Evolutionary conservation across 225 moss, liverwort and hornwort species (phyloP).

Genomic region (Thuidium tamariscinum): DNA sequence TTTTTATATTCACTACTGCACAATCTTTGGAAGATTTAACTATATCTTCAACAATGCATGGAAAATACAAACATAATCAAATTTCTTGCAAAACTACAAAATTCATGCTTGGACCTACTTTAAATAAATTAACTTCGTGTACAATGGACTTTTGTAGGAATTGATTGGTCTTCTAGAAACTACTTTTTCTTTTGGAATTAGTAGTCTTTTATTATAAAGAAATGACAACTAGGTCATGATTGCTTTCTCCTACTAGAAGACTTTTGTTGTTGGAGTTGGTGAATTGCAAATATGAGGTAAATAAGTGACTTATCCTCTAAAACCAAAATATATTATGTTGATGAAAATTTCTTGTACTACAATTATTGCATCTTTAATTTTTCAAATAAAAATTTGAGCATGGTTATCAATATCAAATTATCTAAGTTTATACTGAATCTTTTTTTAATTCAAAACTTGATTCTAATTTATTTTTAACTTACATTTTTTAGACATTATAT

Average conservation of each 20-base stretch:
- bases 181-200: neutral
- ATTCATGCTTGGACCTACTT: neutral
- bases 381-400: neutral
- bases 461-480: neutral
- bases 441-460: accelerated
- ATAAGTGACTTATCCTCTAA: neutral
- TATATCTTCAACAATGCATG: neutral
- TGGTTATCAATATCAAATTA: neutral
- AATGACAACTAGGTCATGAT: accelerated
- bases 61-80: neutral
- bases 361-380: neutral
- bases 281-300: neutral
- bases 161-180: neutral
- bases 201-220: neutral
- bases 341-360: neutral
- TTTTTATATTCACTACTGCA: neutral
- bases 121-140: neutral
- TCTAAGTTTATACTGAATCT: neutral
- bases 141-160: neutral
- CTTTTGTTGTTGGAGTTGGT: neutral
- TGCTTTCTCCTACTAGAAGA: neutral
- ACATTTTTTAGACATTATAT: no score
- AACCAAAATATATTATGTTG: neutral
- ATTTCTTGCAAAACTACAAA: neutral
- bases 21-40: neutral